Percentiles rank a stretch among this genome's conserved stretches.
Evolutionary conservation across 805 yeast genomes (phyloP).

Genomic region (Kregervanrija delftensis): DNA sequence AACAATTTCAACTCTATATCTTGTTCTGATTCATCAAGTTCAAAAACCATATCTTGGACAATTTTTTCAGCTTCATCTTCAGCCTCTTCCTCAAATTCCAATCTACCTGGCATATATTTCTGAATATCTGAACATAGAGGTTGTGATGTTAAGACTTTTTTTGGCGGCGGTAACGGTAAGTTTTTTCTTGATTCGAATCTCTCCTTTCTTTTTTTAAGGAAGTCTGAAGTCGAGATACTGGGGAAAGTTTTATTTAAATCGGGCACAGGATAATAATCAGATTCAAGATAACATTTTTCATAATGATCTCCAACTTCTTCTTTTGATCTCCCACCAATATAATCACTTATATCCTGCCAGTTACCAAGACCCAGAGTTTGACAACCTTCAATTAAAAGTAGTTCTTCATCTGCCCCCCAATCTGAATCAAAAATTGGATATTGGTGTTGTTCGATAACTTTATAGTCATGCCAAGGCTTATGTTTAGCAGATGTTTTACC

Average conservation of each 20-base stretch:
- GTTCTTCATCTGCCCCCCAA: constrained; percentile 99
- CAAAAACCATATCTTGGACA: constrained; percentile 92
- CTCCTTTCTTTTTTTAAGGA: constrained; percentile 57
- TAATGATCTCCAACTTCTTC: constrained; percentile 91
- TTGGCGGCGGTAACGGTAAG: constrained; percentile 76
- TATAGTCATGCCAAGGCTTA: constrained; percentile 90
- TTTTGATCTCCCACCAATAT: constrained; percentile 84
- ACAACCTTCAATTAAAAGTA: constrained; percentile 81
- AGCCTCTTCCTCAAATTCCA: constrained; percentile 93
- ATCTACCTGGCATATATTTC: constrained; percentile 97
- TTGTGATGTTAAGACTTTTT: constrained; percentile 84
- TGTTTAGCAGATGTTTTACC: constrained; percentile 80
- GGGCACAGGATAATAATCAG: constrained; percentile 80
- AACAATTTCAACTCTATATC: constrained; percentile 89
- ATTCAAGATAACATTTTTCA: constrained; percentile 58
- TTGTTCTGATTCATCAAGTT: constrained; percentile 81
- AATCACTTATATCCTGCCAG: constrained; percentile 98
- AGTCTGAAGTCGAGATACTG: constrained; percentile 57
- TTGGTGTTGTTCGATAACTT: constrained; percentile 87
- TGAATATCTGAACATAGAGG: constrained; percentile 97
- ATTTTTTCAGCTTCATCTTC: constrained; percentile 96
- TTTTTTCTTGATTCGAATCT: constrained; percentile 70
- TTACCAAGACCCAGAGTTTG: constrained; percentile 90
- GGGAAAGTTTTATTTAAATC: constrained; percentile 68
- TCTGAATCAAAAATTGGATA: constrained; percentile 84